phyloP scores from a whole-genome alignment of 805 yeast genomes.

The Kodamaea neixiangensis region DNA sequence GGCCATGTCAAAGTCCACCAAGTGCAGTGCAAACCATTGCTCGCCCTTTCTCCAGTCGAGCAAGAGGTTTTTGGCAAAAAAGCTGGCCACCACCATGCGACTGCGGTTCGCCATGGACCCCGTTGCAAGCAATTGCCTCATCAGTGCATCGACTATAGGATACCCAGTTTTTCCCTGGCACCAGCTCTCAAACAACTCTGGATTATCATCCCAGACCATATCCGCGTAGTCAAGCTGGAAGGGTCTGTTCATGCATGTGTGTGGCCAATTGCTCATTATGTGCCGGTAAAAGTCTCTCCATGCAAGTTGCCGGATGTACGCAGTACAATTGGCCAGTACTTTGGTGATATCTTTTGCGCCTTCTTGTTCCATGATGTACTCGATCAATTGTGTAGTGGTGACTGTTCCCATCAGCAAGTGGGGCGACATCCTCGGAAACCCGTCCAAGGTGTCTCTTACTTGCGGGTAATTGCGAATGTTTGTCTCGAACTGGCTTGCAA shows the following conservation, averaged over 20 bases:
- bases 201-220: slow-evolving; percentile 46
- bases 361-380: slow-evolving; percentile 21
- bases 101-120: slow-evolving; percentile 57
- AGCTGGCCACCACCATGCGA: slow-evolving; percentile 56
- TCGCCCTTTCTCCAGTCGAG: slow-evolving; percentile 61
- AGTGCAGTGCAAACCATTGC: slow-evolving; percentile 47
- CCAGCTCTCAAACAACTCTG: slow-evolving; percentile 48
- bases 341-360: slow-evolving; percentile 5
- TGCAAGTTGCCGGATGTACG: slow-evolving; percentile 55
- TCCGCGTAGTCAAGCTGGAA: slow-evolving; percentile 45
- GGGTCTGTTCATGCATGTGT: slow-evolving; percentile 50
- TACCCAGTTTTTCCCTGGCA: slow-evolving; percentile 55
- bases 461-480: slow-evolving; percentile 31
- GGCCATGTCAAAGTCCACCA: slow-evolving; percentile 55
- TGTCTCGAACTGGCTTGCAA: slow-evolving; percentile 31
- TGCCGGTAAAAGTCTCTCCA: slow-evolving; percentile 62
- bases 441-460: slow-evolving; percentile 25
- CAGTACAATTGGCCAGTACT: slow-evolving; percentile 31
- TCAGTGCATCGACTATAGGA: slow-evolving; percentile 60
- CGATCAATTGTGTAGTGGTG: slow-evolving; percentile 42
- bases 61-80: slow-evolving; percentile 49
- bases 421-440: slow-evolving; percentile 41
- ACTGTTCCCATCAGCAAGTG: slow-evolving; percentile 50
- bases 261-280: slow-evolving; percentile 51
- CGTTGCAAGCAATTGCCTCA: slow-evolving; percentile 52